A percentile compares a stretch with the other conserved stretches of the same genome.
These are phyloP conservation scores for Fomitopsis schrenkii DNA, from an alignment of 1,284 basidiomycete species.

Conservation along the genomic window DNA sequence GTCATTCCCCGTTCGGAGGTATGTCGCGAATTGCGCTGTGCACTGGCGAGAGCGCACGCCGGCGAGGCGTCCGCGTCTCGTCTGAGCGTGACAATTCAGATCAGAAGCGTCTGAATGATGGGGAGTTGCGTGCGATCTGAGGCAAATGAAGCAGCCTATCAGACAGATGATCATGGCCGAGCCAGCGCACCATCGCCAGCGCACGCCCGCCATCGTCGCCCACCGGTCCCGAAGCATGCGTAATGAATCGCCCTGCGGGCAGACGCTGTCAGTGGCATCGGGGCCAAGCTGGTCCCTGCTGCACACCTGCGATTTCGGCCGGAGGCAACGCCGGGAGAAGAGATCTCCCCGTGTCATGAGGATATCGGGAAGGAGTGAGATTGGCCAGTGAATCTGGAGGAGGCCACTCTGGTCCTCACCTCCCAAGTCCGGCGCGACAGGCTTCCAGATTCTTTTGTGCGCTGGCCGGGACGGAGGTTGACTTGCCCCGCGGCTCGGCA, in stretches of 20 bases:
- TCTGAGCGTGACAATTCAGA: not conserved
- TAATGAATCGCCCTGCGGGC: not conserved
- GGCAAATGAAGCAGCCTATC: constrained; percentile 2
- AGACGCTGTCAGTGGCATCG: not conserved
- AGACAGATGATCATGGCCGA: constrained; percentile 1
- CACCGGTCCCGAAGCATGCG: not conserved
- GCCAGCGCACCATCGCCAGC: not conserved
- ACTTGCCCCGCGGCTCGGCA: not conserved
- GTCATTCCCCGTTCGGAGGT: not conserved
- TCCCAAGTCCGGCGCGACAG: not conserved
- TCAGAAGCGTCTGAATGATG: not conserved
- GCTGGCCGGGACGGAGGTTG: not conserved
- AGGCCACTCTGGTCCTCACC: not conserved
- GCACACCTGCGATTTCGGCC: not conserved
- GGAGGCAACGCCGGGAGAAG: not conserved
- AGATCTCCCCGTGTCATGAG: not conserved
- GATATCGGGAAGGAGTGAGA: constrained; percentile 1
- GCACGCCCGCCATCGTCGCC: not conserved
- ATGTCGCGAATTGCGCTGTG: not conserved
- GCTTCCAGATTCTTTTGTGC: not conserved
- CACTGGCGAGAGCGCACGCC: not conserved
- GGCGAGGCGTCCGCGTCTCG: not conserved
- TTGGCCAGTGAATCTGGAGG: not conserved
- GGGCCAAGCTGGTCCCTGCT: not conserved
- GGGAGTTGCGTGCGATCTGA: not conserved